Base-by-base conservation (phyloP, 805 yeast genomes). In the Tetrapisispora nanseiensis region DNA sequence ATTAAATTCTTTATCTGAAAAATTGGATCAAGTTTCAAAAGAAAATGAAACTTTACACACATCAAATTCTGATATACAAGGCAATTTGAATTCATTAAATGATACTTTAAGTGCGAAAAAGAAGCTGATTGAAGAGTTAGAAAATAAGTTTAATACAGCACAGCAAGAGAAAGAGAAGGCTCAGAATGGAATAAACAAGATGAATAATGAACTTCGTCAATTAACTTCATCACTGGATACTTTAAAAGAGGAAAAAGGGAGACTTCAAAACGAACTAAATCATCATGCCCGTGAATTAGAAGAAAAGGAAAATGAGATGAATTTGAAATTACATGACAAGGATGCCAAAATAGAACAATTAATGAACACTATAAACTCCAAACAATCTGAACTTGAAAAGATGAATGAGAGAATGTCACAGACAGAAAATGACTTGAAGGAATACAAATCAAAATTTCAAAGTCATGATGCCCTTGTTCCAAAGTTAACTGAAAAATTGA, bases 141-240 rank as follows among this genome's bases (percentile, higher is more conserved):
- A 52, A 15, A 47, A 48, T 2, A 59, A 61, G 11, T 46, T 68
- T 3, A 51, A 55, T 6, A 54, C 46, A 1, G 39, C 59, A 6
- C 47, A 47, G 1, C 48, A 32, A 1, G 73, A 71, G 11, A 81
- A 77, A 51, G 69, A 69, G 21, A 80, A 74, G 48, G 83, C 90
- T 1, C 96, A 89, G 53, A 80, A 77, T 45, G 97, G 95, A 4
- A 80, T 89, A 40, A 87, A 87, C 56, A 87, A 86, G 51, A 84
- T 89, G 95, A 82, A 81, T 42, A 68, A 90, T 31, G 97, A 89
- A 49, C 65, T 89, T 24, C 75, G 86, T 59, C 73, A 73, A 37
- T 65, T 86, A 33, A 71, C 78, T 0, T 76, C 75, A 42, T 77
- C 76, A 27, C 80, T 79, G 44, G 76, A 73, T 2, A 71, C 72